phyloP scores from a whole-genome alignment of 2,329 filamentous ascomycete species.

The Fusarium tuaranense region DNA sequence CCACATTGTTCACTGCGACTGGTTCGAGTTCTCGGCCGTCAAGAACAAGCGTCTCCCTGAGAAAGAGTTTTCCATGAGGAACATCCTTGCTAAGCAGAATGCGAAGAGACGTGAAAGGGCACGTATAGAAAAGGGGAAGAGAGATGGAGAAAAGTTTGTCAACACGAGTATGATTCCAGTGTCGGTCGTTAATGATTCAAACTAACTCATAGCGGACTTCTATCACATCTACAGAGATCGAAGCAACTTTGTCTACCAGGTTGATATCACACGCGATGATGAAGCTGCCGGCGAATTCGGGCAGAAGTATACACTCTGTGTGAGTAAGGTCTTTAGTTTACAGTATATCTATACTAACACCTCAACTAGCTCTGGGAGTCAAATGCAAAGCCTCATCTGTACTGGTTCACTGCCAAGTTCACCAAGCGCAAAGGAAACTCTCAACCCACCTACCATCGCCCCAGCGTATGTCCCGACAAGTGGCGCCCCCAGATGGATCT shows the following conservation, averaged over 20 bases:
- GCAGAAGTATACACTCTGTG: constrained; percentile 70
- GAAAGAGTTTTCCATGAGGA: constrained; percentile 57
- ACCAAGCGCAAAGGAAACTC: constrained; percentile 55
- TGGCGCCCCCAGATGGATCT: constrained; percentile 59
- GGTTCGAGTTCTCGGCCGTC: constrained; percentile 62
- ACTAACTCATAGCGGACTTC: constrained; percentile 56
- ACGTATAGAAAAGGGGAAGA: constrained; percentile 53
- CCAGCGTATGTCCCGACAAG: constrained; percentile 52
- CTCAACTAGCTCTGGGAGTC: constrained; percentile 75
- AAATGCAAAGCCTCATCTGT: constrained; percentile 67
- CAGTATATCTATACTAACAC: neutral
- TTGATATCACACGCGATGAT: constrained; percentile 69
- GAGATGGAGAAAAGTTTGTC: constrained; percentile 57
- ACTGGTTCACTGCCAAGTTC: constrained; percentile 68
- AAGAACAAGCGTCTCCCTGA: constrained; percentile 48
- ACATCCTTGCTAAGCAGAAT: constrained; percentile 45
- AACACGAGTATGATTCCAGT: constrained; percentile 57
- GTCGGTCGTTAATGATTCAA: neutral
- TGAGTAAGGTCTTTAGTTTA: constrained; percentile 52
- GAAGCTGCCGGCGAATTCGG: constrained; percentile 57
- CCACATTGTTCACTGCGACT: constrained; percentile 62
- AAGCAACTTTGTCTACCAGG: constrained; percentile 72
- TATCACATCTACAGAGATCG: constrained; percentile 74
- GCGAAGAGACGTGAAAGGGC: constrained; percentile 48
- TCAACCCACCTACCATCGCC: constrained; percentile 52